Evolutionary conservation across 2,329 filamentous ascomycete species (phyloP).

Genomic region (Diaporthe ampelina): DNA sequence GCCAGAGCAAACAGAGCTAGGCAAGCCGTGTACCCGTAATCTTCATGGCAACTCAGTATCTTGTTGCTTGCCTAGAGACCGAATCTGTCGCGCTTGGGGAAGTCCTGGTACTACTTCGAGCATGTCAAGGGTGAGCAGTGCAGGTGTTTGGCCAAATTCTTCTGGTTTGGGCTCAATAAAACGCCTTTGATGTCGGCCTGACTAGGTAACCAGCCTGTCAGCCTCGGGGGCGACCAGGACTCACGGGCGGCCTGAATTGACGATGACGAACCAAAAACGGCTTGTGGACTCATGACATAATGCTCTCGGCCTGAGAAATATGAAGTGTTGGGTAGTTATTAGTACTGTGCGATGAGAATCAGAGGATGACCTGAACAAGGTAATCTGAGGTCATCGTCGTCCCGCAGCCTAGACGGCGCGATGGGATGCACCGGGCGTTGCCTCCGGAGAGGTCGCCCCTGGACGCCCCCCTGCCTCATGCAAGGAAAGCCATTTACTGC

Average conservation of each 20-base stretch:
- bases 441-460: background rate
- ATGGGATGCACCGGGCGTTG: background rate
- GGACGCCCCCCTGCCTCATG: slow-evolving; percentile 2
- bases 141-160: too few species aligned
- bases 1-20: background rate
- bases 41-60: too few species aligned
- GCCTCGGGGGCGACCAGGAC: too few species aligned
- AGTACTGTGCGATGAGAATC: background rate
- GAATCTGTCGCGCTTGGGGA: too few species aligned
- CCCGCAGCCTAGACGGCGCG: background rate
- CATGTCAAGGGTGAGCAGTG: too few species aligned
- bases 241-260: background rate
- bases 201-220: too few species aligned
- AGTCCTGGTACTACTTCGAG: too few species aligned
- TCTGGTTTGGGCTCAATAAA: too few species aligned
- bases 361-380: background rate
- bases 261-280: background rate
- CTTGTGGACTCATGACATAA: slow-evolving; percentile 2
- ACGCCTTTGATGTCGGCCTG: too few species aligned
- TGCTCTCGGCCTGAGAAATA: background rate
- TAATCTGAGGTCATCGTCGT: slow-evolving; percentile 9
- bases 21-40: too few species aligned
- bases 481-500: slow-evolving; percentile 21
- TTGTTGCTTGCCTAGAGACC: too few species aligned
- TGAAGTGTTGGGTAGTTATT: background rate